Evolutionary conservation across 1,139 yeast genomes (phyloP).

Genomic region (Kodamaea plutei): DNA sequence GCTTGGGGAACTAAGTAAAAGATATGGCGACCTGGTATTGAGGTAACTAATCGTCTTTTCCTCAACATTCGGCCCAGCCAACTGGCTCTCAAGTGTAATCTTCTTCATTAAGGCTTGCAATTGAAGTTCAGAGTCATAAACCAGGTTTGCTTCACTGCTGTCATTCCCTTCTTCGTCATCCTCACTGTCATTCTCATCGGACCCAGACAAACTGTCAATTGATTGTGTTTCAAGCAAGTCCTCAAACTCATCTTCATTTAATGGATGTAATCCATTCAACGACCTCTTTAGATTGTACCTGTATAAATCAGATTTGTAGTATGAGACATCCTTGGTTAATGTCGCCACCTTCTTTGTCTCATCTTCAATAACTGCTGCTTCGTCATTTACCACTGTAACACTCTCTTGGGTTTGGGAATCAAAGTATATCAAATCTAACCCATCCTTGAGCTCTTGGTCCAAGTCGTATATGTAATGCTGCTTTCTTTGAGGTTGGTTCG

Average conservation of each 20-base stretch:
- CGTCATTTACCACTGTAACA: too few species aligned
- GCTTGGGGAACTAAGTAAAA: slow-evolving; percentile 48
- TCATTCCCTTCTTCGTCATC: slow-evolving; percentile 14
- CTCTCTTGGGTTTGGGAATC: slow-evolving; percentile 43
- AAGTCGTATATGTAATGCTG: slow-evolving; percentile 55
- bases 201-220: slow-evolving; percentile 58
- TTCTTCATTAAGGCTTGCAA: slow-evolving; percentile 35
- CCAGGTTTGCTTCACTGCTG: slow-evolving; percentile 10
- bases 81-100: slow-evolving; percentile 10
- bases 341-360: background rate
- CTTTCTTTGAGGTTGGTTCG: slow-evolving; percentile 20
- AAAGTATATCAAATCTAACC: slow-evolving; percentile 54
- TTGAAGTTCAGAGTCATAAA: slow-evolving; percentile 9
- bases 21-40: slow-evolving; percentile 61
- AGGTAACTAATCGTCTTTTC: slow-evolving; percentile 45
- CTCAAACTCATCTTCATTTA: slow-evolving; percentile 60
- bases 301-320: slow-evolving; percentile 60
- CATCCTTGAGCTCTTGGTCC: slow-evolving; percentile 35
- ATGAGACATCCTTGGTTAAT: slow-evolving; percentile 7
- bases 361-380: background rate
- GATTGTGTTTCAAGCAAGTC: slow-evolving; percentile 47
- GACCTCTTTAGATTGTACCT: slow-evolving; percentile 57
- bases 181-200: slow-evolving; percentile 36
- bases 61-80: slow-evolving; percentile 18
- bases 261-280: slow-evolving; percentile 40